A percentile compares a stretch with the other conserved stretches of the same genome.
Evolutionary conservation across 1,284 basidiomycete genomes (phyloP).

Genomic region (Ganoderma boninense): DNA sequence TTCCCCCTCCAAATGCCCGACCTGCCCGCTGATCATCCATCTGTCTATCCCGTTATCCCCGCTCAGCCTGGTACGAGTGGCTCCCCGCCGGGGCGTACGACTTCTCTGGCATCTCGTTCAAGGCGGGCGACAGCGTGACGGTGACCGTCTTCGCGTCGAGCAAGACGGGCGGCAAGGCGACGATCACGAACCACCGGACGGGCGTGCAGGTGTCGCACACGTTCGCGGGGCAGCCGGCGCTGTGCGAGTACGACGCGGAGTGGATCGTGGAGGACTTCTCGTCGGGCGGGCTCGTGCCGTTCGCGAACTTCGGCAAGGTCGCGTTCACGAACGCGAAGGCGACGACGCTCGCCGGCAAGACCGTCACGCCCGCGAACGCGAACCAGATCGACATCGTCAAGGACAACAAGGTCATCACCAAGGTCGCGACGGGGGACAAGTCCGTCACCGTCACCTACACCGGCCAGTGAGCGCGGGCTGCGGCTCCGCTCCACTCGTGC

Average conservation of each 20-base stretch:
- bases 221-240: conserved; percentile 40
- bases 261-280: conserved; percentile 47
- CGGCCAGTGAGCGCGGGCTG: background rate
- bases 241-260: conserved; percentile 43
- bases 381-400: conserved; percentile 44
- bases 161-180: conserved; percentile 39
- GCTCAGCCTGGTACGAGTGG: conserved; percentile 49
- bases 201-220: conserved; percentile 41
- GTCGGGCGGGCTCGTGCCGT: conserved; percentile 42
- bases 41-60: background rate
- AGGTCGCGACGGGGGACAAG: background rate
- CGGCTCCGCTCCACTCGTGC: too few species aligned
- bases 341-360: conserved; percentile 16
- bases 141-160: conserved; percentile 41
- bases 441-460: background rate
- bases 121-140: conserved; percentile 41
- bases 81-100: conserved; percentile 46
- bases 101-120: conserved; percentile 44
- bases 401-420: conserved; percentile 26
- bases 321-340: conserved; percentile 31
- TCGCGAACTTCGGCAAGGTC: conserved; percentile 48
- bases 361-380: conserved; percentile 33
- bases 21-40: background rate
- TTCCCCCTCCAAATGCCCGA: background rate
- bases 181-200: conserved; percentile 41